Base-by-base conservation (phyloP, 805 yeast genomes). In the Metschnikowia baotianmanensis region DNA sequence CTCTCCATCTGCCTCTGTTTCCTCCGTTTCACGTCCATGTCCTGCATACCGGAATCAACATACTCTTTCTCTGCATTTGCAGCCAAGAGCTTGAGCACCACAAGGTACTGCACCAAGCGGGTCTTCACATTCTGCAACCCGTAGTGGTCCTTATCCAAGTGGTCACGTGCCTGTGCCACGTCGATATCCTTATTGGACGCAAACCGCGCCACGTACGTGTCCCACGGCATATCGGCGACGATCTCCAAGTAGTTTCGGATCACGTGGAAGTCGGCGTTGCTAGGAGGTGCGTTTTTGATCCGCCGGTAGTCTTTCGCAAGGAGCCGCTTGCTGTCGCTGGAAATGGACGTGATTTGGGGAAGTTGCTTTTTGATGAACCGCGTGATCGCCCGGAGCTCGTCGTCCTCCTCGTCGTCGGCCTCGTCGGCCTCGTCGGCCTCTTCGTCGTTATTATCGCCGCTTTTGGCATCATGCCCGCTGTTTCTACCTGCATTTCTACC, bases 51-150 rank as follows among this genome's bases (percentile, higher is more conserved):
- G 11, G 32, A 20, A 8, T 40, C 36, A 25, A 26, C 26, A 22
- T 36, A 45, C 42, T 58, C 58, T 24, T 49, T 45, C 13, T 65
- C 70, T 1, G 71, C 70, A 45, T 65, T 66, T 13, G 62, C 55
- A 3, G 71, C 73, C 46, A 69, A 55, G 30, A 89, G 69, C 47
- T 84, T 83, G 48, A 86, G 63, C 5, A 88, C 89, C 5, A 93
- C 88, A 22, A 88, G 66, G 57, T 87, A 86, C 58, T 88, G 95
- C 17, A 88, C 58, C 27, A 88, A 71, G 35, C 96, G 69, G 49
- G 75, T 80, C 59, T 88, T 88, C 33, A 84, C 91, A 44, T 76
- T 76, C 31, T 76, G 75, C 52, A 86, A 71, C 0, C 95, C 95
- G 55, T 78, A 83, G 56, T 86, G 95, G 53, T 86, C 95, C n/a